phyloP scores from a whole-genome alignment of 768 basidiomycete species.

The Termitomyces heimii region DNA sequence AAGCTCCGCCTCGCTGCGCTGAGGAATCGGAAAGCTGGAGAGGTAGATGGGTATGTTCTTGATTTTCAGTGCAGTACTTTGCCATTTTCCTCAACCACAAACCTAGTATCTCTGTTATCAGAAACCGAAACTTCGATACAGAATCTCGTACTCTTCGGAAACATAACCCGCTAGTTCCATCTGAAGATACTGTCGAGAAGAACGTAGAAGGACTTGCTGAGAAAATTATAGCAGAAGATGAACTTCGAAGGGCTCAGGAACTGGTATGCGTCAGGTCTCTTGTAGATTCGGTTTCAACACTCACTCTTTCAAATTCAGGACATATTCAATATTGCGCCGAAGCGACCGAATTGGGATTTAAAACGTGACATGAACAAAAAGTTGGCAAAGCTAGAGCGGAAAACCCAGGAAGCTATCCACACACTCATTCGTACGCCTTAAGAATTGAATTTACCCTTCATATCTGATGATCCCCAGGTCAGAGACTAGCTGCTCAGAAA shows the following conservation, averaged over 20 bases:
- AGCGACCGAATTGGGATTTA: conserved; percentile 94
- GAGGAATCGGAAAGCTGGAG: conserved; percentile 64
- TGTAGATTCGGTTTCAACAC: not conserved
- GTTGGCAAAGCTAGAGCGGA: conserved; percentile 80
- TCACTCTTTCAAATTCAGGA: conserved; percentile 48
- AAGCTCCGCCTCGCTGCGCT: conserved; percentile 79
- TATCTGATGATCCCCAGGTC: conserved; percentile 39
- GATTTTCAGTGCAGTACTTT: not conserved
- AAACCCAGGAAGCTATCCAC: conserved; percentile 89
- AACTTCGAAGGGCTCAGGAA: conserved; percentile 79
- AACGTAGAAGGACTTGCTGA: conserved; percentile 81
- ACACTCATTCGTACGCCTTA: conserved; percentile 78
- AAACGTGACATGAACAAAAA: conserved; percentile 93
- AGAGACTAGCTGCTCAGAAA: conserved; percentile 73
- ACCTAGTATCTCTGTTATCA: conserved; percentile 45
- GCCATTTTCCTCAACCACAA: not conserved
- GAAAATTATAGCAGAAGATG: conserved; percentile 81
- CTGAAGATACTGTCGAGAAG: conserved; percentile 85
- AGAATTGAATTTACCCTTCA: not conserved
- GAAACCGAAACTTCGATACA: conserved; percentile 86
- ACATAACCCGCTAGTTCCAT: conserved; percentile 47
- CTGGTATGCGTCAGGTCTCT: conserved; percentile 46
- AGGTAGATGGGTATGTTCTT: conserved; percentile 33
- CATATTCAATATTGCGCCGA: conserved; percentile 95
- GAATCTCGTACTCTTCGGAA: conserved; percentile 75